phyloP scores from a whole-genome alignment of 2,329 filamentous ascomycete genomes.

The Pseudocercospora crystallina region DNA sequence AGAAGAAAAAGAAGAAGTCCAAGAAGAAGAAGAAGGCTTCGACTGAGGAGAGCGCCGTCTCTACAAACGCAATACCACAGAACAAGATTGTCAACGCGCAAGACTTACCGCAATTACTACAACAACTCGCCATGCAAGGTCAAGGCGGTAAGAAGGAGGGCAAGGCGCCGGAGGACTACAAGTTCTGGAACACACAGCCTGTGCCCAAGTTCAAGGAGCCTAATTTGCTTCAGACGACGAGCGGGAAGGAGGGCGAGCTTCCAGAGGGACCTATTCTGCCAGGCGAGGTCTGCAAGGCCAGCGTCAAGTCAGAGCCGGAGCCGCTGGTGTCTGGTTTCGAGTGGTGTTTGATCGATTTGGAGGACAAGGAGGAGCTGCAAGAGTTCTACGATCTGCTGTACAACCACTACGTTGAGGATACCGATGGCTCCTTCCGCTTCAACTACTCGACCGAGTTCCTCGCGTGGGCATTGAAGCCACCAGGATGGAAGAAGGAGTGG shows the following conservation, averaged over 20 bases:
- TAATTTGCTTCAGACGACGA: constrained; percentile 35
- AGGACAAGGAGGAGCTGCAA: constrained; percentile 71
- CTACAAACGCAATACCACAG: constrained; percentile 10
- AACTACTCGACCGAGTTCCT: constrained; percentile 89
- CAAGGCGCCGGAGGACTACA: constrained; percentile 59
- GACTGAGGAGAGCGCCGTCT: constrained; percentile 9
- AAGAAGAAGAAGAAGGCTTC: constrained; percentile 28
- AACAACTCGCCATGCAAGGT: constrained; percentile 30
- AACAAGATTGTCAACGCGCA: constrained; percentile 25
- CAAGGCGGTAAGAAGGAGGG: constrained; percentile 30
- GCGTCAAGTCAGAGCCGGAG: constrained; percentile 58
- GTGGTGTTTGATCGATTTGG: constrained; percentile 89
- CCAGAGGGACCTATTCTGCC: constrained; percentile 82
- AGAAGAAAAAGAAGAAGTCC: constrained; percentile 29
- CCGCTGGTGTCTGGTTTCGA: constrained; percentile 81
- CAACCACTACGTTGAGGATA: constrained; percentile 95
- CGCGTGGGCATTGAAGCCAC: constrained; percentile 91
- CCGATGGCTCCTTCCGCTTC: constrained; percentile 96
- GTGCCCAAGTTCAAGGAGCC: constrained; percentile 73
- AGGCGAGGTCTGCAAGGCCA: constrained; percentile 68
- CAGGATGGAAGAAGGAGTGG: constrained; percentile 92
- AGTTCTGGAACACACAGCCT: constrained; percentile 98
- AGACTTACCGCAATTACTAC: constrained; percentile 31
- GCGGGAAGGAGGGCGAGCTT: constrained; percentile 52
- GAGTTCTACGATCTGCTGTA: constrained; percentile 91